Evolutionary conservation across 2,329 filamentous ascomycete genomes (phyloP), one percentile per base, ranked within the genome.

Genomic region (Cercospora sp.): DNA sequence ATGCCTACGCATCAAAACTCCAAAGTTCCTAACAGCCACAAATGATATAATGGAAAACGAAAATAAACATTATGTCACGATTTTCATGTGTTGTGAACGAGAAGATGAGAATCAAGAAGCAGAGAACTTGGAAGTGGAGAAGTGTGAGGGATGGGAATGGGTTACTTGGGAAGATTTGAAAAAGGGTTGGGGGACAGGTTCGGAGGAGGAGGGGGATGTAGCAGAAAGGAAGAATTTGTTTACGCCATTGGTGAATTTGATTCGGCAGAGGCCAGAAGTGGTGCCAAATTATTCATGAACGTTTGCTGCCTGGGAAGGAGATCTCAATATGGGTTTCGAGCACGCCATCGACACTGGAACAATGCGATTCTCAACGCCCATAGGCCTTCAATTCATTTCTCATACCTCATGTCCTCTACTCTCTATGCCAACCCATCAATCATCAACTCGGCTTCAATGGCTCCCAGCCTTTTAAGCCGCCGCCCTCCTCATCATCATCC

Each of bases 21-120:
- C 86, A 5, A 82, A 81, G 57, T 83, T 90, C 45, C 71, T 89
- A 0, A 86, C 85, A 0, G 84, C 87, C 0, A 92, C 89, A 5
- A 92, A 93, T 75, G 87, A 89, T 72, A 75, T 91, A 0, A 91
- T 93, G 75, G 74, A 78, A 1, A 74, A 75, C 0, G 83, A 85
- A n/a, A 79, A 79, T 0, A 91, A 89, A 77, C 91, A 94, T 75
- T 94, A 94, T 74, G 83, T 93, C 61, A 94, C 91, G 0, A 77
- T 93, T 2, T 93, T 91, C 72, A 86, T 92, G 69, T 80, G 81
- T 0, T 87, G 86, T 51, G 79, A 78, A 55, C 80, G 87, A 72
- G 75, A 79, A 0, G 83, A 87, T 28, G 80, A 83, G 16, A 70
- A 74, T 0, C 82, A 83, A 28, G 77, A 86, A 70, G 85, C 90